These are phyloP conservation scores for Solanum neorickii DNA, from an alignment of 257 asterid genomes.

Conservation along the genomic window DNA sequence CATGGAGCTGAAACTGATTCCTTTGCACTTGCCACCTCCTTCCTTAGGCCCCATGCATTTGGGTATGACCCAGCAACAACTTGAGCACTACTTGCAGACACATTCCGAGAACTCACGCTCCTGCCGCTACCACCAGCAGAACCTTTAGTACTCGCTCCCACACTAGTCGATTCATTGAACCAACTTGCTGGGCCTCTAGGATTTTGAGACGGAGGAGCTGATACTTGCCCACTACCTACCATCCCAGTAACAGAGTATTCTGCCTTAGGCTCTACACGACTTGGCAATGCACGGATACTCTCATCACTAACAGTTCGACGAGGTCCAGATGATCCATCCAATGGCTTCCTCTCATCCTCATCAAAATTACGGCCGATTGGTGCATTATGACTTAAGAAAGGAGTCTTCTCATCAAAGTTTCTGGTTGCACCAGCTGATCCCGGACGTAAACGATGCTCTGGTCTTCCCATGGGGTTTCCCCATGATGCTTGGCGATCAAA, in stretches of 20 bases:
- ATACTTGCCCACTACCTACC: conserved; percentile 25
- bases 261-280: conserved; percentile 33
- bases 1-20: conserved; percentile 48
- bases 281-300: conserved; percentile 30
- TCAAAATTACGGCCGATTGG: conserved; percentile 77
- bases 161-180: conserved; percentile 35
- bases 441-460: conserved; percentile 64
- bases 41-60: conserved; percentile 83
- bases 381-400: conserved; percentile 39
- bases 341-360: conserved; percentile 92
- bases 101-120: conserved; percentile 32
- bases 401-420: conserved; percentile 61
- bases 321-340: conserved; percentile 74
- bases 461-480: conserved; percentile 60
- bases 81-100: conserved; percentile 35
- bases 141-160: conserved; percentile 27
- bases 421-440: conserved; percentile 69
- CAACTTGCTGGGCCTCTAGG: conserved; percentile 33
- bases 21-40: conserved; percentile 39
- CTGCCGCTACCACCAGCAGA: conserved; percentile 24
- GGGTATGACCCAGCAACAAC: conserved; percentile 40
- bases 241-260: conserved; percentile 36
- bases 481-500: conserved; percentile 59
- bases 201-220: conserved; percentile 35
- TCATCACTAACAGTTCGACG: conserved; percentile 71